These are phyloP conservation scores for Byssothecium circinans DNA, from an alignment of 2,329 filamentous ascomycete species.

Conservation along the genomic window DNA sequence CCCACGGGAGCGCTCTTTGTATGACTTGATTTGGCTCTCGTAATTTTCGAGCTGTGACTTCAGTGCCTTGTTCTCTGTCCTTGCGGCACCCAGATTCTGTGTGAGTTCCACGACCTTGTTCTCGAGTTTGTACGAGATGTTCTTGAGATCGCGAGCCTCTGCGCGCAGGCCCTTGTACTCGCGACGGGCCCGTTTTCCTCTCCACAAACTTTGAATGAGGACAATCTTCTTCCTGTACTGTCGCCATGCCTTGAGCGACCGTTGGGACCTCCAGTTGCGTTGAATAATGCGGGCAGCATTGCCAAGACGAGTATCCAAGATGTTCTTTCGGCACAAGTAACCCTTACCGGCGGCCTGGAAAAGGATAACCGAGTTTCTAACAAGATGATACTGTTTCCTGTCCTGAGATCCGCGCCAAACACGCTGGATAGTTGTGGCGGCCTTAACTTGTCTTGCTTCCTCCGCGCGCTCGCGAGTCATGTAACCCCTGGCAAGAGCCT, in stretches of 20 bases:
- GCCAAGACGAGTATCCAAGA: slow-evolving; percentile 89
- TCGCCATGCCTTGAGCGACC: slow-evolving; percentile 78
- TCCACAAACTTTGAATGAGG: slow-evolving; percentile 90
- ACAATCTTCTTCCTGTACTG: slow-evolving; percentile 87
- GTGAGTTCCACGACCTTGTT: slow-evolving; percentile 99
- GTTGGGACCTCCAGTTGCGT: slow-evolving; percentile 81
- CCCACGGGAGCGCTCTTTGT: slow-evolving; percentile 88
- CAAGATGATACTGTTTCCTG: slow-evolving; percentile 74
- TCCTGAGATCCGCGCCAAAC: slow-evolving; percentile 94
- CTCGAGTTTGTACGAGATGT: slow-evolving; percentile 98
- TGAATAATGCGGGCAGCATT: slow-evolving; percentile 92
- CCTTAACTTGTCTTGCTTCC: slow-evolving; percentile 78
- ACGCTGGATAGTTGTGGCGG: slow-evolving; percentile 91
- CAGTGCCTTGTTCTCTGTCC: slow-evolving; percentile 89
- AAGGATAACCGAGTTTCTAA: slow-evolving; percentile 80
- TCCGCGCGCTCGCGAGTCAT: slow-evolving; percentile 76
- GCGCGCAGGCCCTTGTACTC: slow-evolving; percentile 90
- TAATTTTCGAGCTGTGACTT: slow-evolving; percentile 91
- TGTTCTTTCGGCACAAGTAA: slow-evolving; percentile 84
- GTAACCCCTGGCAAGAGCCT: slow-evolving; percentile 76
- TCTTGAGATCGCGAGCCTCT: slow-evolving; percentile 96
- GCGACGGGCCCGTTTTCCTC: slow-evolving; percentile 76
- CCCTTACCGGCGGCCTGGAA: slow-evolving; percentile 92
- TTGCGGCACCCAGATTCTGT: slow-evolving; percentile 87
- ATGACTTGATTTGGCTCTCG: slow-evolving; percentile 92